Conservation (phyloP, 306 rosid species). For the Ormosia emarginata region DNA sequence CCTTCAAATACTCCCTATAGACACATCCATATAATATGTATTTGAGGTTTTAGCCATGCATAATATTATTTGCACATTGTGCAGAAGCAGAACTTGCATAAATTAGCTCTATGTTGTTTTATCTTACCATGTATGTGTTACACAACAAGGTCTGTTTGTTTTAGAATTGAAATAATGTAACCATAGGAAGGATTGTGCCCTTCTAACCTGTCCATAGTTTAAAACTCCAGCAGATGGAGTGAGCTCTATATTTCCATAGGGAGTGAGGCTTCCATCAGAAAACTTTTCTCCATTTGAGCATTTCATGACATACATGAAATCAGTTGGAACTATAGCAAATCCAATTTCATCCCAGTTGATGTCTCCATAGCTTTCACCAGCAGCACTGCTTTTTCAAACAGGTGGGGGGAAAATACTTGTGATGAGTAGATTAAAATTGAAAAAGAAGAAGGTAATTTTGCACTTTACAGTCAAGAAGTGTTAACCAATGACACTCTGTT, state of each 20-base stretch:
- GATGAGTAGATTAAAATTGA: background rate
- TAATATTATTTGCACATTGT: background rate
- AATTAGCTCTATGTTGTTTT: background rate
- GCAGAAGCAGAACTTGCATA: background rate
- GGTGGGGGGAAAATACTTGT: background rate
- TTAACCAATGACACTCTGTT: background rate
- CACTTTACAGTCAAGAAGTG: background rate
- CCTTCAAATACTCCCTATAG: slow-evolving; percentile 67
- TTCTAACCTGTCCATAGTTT: slow-evolving; percentile 52
- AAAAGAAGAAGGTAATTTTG: background rate
- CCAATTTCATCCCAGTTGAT: slow-evolving; percentile 52
- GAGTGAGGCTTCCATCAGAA: slow-evolving; percentile 30
- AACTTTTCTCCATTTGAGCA: slow-evolving; percentile 23
- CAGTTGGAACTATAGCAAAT: slow-evolving; percentile 35
- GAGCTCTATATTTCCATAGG: slow-evolving; percentile 39
- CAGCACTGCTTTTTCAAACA: background rate
- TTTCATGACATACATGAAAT: slow-evolving; percentile 49
- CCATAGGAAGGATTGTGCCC: background rate
- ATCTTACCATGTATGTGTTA: background rate
- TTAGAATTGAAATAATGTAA: background rate
- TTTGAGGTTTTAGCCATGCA: background rate
- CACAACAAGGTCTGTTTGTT: background rate
- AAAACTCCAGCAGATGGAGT: slow-evolving; percentile 48
- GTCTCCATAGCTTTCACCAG: slow-evolving; percentile 12
- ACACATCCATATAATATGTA: background rate